A percentile compares a stretch with the other conserved stretches of the same genome.
These are phyloP conservation scores for Fusarium subtropicale DNA, from an alignment of 2,329 filamentous ascomycete genomes.

Conservation along the genomic window DNA sequence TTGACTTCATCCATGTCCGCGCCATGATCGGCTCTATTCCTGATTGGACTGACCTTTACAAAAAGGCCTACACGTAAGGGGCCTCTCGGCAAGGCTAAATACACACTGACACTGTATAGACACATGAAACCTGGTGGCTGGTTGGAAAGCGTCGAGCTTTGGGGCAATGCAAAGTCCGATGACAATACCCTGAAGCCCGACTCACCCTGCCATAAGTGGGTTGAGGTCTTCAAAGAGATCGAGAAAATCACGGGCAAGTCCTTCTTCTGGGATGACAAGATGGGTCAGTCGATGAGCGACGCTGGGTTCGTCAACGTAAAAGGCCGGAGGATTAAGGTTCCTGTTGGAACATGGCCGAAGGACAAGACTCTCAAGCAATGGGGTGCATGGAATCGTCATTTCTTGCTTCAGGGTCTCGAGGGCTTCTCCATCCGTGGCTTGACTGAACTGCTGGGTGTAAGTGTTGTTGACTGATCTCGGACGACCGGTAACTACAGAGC, in stretches of 20 bases:
- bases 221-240: slow-evolving; percentile 20
- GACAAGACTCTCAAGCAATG: slow-evolving; percentile 31
- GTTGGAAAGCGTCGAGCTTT: slow-evolving; percentile 40
- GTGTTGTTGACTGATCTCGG: accelerated
- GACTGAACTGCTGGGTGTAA: slow-evolving; percentile 19
- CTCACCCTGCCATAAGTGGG: slow-evolving; percentile 21
- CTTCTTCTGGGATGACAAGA: slow-evolving; percentile 25
- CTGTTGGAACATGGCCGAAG: slow-evolving; percentile 28
- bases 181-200: slow-evolving; percentile 36
- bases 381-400: slow-evolving; percentile 35
- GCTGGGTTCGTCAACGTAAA: slow-evolving; percentile 12
- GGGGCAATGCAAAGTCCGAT: slow-evolving; percentile 40
- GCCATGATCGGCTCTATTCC: slow-evolving; percentile 64
- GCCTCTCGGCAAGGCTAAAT: slow-evolving; percentile 40
- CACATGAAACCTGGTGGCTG: slow-evolving; percentile 35
- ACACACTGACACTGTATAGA: slow-evolving; percentile 45
- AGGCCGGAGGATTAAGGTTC: slow-evolving; percentile 18
- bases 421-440: slow-evolving; percentile 30
- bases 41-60: slow-evolving; percentile 64
- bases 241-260: slow-evolving; percentile 21
- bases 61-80: slow-evolving; percentile 59
- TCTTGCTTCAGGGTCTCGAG: slow-evolving; percentile 19
- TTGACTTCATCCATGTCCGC: slow-evolving; percentile 70
- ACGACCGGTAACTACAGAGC: accelerated
- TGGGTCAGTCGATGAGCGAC: slow-evolving; percentile 3